These are phyloP conservation scores for Arthroderma uncinatum DNA, from an alignment of 2,329 filamentous ascomycete genomes.

Conservation along the genomic window DNA sequence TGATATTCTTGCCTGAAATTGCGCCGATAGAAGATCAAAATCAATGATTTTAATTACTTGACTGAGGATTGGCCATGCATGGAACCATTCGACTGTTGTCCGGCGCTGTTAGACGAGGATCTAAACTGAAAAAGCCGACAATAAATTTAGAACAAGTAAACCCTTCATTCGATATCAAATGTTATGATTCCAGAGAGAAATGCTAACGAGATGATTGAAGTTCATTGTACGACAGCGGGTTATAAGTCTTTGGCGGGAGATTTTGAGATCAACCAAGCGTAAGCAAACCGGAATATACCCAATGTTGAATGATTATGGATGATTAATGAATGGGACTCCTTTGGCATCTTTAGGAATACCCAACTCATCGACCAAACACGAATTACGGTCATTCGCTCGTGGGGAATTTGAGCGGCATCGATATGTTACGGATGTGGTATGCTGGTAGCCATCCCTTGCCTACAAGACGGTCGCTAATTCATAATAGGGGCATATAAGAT, in stretches of 20 bases:
- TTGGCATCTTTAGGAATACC: conserved; percentile 26
- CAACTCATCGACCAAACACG: conserved; percentile 29
- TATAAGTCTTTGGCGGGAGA: conserved; percentile 34
- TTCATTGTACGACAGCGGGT: conserved; percentile 36
- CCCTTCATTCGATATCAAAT: not conserved
- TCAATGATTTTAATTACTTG: not conserved
- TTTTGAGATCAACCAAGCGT: conserved; percentile 33
- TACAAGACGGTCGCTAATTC: not conserved
- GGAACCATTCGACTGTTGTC: conserved; percentile 6
- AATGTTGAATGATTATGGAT: not conserved
- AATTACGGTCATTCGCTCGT: conserved; percentile 34
- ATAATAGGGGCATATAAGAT: conserved; percentile 32
- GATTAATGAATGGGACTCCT: not conserved
- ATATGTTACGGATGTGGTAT: conserved; percentile 33
- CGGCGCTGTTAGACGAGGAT: conserved; percentile 23
- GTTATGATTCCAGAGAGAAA: not conserved
- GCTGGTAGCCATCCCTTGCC: conserved; percentile 10
- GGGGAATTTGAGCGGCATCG: conserved; percentile 36
- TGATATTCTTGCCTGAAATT: not conserved
- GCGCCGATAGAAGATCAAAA: too few species aligned
- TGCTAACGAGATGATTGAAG: conserved; percentile 17
- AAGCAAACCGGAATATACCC: conserved; percentile 10
- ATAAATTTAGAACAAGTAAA: conserved; percentile 32
- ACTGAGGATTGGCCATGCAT: not conserved
- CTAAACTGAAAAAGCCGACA: conserved; percentile 28